phyloP scores from a whole-genome alignment of 1,284 basidiomycete species.

The Heterobasidion annosum region DNA sequence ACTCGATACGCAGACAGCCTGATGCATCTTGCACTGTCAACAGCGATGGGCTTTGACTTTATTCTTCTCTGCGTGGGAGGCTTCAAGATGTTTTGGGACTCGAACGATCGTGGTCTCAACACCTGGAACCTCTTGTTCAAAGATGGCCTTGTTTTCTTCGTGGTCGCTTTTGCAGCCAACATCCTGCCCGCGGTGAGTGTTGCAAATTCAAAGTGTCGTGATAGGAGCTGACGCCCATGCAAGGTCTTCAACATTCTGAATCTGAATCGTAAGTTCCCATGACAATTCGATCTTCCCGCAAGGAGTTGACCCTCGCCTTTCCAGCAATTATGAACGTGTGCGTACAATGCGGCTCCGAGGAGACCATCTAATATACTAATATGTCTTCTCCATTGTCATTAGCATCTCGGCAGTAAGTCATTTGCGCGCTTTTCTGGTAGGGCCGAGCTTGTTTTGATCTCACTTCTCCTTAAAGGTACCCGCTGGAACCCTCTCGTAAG shows the following conservation, averaged over 20 bases:
- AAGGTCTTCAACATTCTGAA: conserved; percentile 47
- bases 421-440: not conserved
- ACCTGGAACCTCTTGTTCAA: conserved; percentile 58
- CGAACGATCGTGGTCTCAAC: conserved; percentile 40
- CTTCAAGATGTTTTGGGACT: conserved; percentile 33
- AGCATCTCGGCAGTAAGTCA: conserved; percentile 17
- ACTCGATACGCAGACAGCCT: no score
- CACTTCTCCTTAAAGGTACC: conserved; percentile 30
- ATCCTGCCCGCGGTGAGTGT: conserved; percentile 51
- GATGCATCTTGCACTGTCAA: not conserved
- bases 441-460: not conserved
- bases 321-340: conserved; percentile 61
- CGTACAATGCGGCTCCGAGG: conserved; percentile 16
- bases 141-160: conserved; percentile 61
- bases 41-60: conserved; percentile 63
- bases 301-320: not conserved
- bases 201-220: conserved; percentile 5
- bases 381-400: not conserved
- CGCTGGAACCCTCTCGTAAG: conserved; percentile 55
- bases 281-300: not conserved
- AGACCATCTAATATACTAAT: not conserved
- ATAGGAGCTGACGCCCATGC: no score
- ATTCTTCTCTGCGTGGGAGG: conserved; percentile 26
- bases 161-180: conserved; percentile 57
- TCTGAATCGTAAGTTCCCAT: conserved; percentile 40